These are phyloP conservation scores for Fagus crenata DNA, from an alignment of 306 rosid genomes.

Conservation along the genomic window DNA sequence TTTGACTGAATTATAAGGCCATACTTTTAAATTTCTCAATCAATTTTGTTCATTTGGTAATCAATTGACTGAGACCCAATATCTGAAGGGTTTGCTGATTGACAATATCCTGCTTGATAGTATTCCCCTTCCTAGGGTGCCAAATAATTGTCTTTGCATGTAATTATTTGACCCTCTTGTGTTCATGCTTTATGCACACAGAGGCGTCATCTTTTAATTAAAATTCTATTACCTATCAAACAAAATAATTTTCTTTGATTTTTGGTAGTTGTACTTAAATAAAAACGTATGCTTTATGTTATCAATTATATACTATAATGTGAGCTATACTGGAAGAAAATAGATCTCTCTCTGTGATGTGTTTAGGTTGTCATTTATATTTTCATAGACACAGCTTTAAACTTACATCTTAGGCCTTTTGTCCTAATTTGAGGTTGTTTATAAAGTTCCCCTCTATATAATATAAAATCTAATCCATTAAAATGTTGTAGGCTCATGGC, in stretches of 20 bases:
- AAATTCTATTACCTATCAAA: too few species aligned
- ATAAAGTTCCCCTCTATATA: background rate
- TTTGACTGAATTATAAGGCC: background rate
- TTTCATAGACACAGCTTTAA: background rate
- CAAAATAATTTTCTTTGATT: background rate
- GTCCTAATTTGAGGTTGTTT: background rate
- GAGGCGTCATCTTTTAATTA: too few species aligned
- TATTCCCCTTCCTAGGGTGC: background rate
- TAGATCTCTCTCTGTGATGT: background rate
- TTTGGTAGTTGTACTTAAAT: background rate
- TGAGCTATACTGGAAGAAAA: background rate
- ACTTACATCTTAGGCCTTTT: background rate
- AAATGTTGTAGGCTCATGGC: constrained; percentile 64
- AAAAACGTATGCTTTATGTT: background rate
- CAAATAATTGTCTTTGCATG: background rate
- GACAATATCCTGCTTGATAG: background rate
- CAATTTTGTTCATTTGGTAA: background rate
- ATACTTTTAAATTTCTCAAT: background rate
- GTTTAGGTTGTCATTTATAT: background rate
- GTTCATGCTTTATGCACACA: too few species aligned
- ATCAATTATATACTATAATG: too few species aligned
- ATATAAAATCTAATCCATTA: constrained; percentile 1
- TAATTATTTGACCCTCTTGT: too few species aligned
- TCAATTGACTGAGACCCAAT: background rate
- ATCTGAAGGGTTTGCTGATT: background rate